A percentile compares a stretch with the other conserved stretches of the same genome.
phyloP scores from a whole-genome alignment of 495 filamentous ascomycete species.

The Annulohypoxylon moriforme region DNA sequence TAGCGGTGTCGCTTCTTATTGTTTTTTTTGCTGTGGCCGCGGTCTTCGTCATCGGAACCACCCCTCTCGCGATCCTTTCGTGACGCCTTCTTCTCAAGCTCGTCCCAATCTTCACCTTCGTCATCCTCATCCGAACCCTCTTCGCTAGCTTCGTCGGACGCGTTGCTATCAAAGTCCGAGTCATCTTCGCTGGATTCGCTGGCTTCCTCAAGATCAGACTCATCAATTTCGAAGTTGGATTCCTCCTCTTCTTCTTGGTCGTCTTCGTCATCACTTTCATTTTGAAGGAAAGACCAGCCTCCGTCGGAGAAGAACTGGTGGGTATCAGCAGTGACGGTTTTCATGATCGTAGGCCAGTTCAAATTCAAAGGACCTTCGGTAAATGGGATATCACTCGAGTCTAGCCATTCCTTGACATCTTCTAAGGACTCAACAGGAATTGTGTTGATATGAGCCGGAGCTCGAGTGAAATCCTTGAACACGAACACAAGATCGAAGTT shows the following conservation, averaged over 20 bases:
- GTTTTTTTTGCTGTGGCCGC: constrained; percentile 44
- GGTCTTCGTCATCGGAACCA: constrained; percentile 75
- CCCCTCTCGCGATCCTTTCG: constrained; percentile 83
- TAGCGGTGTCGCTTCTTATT: constrained; percentile 60
- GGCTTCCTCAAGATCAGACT: constrained; percentile 80
- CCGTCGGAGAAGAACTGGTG: constrained; percentile 95
- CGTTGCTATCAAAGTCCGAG: constrained; percentile 92
- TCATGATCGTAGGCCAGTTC: constrained; percentile 99
- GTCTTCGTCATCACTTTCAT: constrained; percentile 88
- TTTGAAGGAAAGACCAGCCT: constrained; percentile 92
- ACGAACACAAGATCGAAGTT: constrained; percentile 99
- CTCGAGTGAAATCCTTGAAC: constrained; percentile 92
- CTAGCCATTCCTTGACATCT: constrained; percentile 97
- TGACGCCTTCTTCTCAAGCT: constrained; percentile 89
- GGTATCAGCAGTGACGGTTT: constrained; percentile 93
- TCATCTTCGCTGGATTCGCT: constrained; percentile 89
- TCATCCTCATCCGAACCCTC: constrained; percentile 79
- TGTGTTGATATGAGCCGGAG: constrained; percentile 94
- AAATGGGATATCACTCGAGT: constrained; percentile 92
- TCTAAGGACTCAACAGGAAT: constrained; percentile 97
- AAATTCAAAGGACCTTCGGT: constrained; percentile 96
- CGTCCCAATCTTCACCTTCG: constrained; percentile 92
- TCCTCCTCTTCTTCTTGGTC: constrained; percentile 79
- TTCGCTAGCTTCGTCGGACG: constrained; percentile 77
- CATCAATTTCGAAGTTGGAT: constrained; percentile 91